Conservation (phyloP, 2,329 filamentous ascomycete species). For the Fusarium sublunatum region DNA sequence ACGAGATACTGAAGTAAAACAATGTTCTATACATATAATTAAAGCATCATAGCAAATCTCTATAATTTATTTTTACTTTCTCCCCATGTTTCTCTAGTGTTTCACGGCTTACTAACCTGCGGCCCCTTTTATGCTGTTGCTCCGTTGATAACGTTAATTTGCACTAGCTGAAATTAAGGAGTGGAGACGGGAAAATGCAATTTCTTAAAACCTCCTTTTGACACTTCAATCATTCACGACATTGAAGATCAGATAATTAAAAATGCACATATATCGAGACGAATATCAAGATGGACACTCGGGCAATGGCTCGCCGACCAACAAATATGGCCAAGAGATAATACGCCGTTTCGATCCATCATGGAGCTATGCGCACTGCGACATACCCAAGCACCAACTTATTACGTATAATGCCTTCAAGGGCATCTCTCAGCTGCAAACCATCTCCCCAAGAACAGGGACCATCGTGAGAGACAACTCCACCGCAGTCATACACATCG, state of each 20-base stretch:
- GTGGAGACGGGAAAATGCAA: neutral
- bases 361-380: neutral
- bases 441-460: neutral
- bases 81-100: too few relatives aligned
- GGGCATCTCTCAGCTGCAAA: slow-evolving; percentile 6
- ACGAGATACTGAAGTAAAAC: too few relatives aligned
- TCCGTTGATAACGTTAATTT: neutral
- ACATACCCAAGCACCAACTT: slow-evolving; percentile 1
- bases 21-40: too few relatives aligned
- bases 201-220: neutral
- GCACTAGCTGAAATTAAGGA: neutral
- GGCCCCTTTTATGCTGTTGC: neutral
- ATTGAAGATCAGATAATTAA: neutral
- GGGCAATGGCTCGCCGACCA: neutral
- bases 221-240: neutral
- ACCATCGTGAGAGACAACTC: neutral
- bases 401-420: slow-evolving; percentile 1
- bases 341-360: slow-evolving; percentile 4
- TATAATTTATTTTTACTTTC: too few relatives aligned
- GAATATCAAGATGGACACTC: neutral
- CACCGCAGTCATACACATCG: slow-evolving; percentile 39
- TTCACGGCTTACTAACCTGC: neutral
- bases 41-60: too few relatives aligned
- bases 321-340: neutral
- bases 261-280: neutral